phyloP scores from a whole-genome alignment of 768 basidiomycete genomes.

The Tricholoma sp. region DNA sequence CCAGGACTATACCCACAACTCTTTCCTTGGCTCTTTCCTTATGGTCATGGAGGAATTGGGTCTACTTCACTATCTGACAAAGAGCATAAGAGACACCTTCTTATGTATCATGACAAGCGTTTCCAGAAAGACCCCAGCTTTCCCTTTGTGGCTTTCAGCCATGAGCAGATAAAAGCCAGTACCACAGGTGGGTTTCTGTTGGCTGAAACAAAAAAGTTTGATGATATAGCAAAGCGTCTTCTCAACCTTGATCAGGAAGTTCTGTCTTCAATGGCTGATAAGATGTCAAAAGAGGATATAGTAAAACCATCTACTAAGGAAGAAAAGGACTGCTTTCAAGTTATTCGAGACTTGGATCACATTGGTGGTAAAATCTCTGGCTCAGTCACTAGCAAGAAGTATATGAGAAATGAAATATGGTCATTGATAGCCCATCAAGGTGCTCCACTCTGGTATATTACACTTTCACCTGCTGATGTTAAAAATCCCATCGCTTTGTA shows the following conservation, averaged over 20 bases:
- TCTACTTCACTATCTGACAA: constrained; percentile 10
- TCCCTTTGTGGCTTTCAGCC: constrained; percentile 35
- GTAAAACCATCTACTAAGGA: constrained; percentile 21
- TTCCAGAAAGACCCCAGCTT: constrained; percentile 34
- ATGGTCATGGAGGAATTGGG: constrained; percentile 25
- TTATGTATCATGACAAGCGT: constrained; percentile 34
- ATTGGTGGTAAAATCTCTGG: constrained; percentile 26
- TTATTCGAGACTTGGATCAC: constrained; percentile 30
- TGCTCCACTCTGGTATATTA: constrained; percentile 31
- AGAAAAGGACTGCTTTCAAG: constrained; percentile 29
- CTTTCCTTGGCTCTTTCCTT: constrained; percentile 41
- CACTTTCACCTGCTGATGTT: constrained; percentile 25
- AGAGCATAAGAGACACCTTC: constrained; percentile 18
- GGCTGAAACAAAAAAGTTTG: constrained; percentile 22
- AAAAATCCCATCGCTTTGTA: constrained; percentile 30
- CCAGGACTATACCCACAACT: constrained; percentile 31
- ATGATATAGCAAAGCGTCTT: constrained; percentile 17
- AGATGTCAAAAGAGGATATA: constrained; percentile 19
- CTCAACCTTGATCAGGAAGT: constrained; percentile 17
- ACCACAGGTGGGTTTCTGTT: constrained; percentile 23
- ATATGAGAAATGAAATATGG: constrained; percentile 28
- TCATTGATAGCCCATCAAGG: constrained; percentile 19
- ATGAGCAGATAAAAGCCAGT: constrained; percentile 30
- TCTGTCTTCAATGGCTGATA: constrained; percentile 13
- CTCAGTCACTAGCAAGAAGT: constrained; percentile 22